Conservation (phyloP, 257 asterid species). For the Prunella vulgaris region DNA sequence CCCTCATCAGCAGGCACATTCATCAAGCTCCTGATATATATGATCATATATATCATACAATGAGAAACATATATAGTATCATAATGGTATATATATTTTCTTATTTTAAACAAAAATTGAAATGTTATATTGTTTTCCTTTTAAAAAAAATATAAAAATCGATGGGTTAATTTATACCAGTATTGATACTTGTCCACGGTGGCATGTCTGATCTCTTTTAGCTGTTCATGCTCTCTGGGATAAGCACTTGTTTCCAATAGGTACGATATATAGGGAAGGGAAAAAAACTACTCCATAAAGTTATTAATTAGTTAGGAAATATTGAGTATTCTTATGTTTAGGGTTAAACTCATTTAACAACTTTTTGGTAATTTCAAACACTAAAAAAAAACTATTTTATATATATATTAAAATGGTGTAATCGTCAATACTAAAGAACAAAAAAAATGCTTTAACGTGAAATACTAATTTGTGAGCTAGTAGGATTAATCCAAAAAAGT, state of each 20-base stretch:
- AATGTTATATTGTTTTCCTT: neutral
- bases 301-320: too few relatives aligned
- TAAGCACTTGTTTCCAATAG: constrained; percentile 43
- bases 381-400: too few relatives aligned
- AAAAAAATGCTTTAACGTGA: too few relatives aligned
- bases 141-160: neutral
- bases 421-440: too few relatives aligned
- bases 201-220: constrained; percentile 41
- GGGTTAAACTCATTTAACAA: too few relatives aligned
- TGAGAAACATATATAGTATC: neutral
- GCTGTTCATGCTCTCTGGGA: constrained; percentile 54
- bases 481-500: too few relatives aligned
- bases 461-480: too few relatives aligned
- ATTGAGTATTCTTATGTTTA: too few relatives aligned
- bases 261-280: neutral
- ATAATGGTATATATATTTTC: too few relatives aligned
- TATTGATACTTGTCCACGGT: constrained; percentile 40
- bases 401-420: too few relatives aligned
- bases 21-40: constrained; percentile 48
- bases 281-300: neutral
- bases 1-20: constrained; percentile 56
- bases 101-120: neutral
- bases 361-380: too few relatives aligned
- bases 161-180: constrained; percentile 18
- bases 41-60: neutral